Conservation (phyloP, 345 rosid genomes). For the Anastatica hierochuntica region DNA sequence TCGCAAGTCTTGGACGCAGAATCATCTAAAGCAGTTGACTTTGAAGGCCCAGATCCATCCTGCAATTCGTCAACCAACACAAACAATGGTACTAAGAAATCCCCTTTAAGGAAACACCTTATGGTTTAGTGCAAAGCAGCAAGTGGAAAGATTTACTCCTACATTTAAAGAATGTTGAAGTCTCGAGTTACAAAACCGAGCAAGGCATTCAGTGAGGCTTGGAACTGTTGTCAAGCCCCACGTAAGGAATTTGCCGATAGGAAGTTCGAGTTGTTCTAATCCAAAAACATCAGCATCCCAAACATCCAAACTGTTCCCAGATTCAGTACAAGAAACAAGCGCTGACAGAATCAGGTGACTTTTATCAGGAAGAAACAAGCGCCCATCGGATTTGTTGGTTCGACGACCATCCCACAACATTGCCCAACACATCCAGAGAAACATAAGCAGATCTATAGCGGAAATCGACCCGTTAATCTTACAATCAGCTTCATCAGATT, state of each 20-base stretch:
- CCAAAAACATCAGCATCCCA: conserved; percentile 46
- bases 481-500: conserved; percentile 49
- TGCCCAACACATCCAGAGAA: conserved; percentile 72
- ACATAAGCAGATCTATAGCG: conserved; percentile 39
- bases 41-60: conserved; percentile 38
- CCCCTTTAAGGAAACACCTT: too few species aligned
- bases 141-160: conserved; percentile 34
- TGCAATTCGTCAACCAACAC: conserved; percentile 19
- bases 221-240: conserved; percentile 61
- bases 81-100: not conserved
- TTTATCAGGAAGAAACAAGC: conserved; percentile 50
- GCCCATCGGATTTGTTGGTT: not conserved
- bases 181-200: conserved; percentile 43
- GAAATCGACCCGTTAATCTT: conserved; percentile 48
- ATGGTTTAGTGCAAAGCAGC: too few species aligned
- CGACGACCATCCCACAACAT: conserved; percentile 55
- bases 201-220: conserved; percentile 46
- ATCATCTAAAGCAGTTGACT: conserved; percentile 25
- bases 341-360: conserved; percentile 55
- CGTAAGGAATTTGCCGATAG: conserved; percentile 52
- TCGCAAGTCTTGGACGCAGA: conserved; percentile 22
- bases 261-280: conserved; percentile 46
- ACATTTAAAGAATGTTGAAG: conserved; percentile 28
- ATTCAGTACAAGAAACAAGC: conserved; percentile 46
- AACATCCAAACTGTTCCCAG: conserved; percentile 35